Percentiles rank a stretch among this genome's conserved stretches.
These are phyloP conservation scores for Phytomonas francai DNA, from an alignment of 208 protist species.

Conservation along the genomic window DNA sequence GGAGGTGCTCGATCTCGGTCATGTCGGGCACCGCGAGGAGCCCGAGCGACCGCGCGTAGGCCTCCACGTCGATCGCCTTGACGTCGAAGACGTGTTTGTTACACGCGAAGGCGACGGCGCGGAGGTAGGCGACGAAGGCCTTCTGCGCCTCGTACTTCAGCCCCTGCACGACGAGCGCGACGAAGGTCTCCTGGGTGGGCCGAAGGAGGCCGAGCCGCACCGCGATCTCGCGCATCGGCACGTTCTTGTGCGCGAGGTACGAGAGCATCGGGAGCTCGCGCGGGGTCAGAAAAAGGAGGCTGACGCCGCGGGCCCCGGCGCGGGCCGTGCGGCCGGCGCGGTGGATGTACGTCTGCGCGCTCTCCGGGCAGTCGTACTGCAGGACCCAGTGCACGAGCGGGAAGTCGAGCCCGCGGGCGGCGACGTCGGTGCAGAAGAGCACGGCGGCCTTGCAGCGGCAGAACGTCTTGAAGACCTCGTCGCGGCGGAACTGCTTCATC, in stretches of 20 bases:
- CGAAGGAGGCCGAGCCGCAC: conserved; percentile 71
- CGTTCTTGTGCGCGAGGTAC: conserved; percentile 76
- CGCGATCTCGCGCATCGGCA: conserved; percentile 77
- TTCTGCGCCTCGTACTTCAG: conserved; percentile 98
- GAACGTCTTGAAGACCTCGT: conserved; percentile 89
- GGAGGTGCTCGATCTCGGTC: conserved; percentile 74
- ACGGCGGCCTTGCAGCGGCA: conserved; percentile 84
- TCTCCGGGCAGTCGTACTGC: conserved; percentile 98
- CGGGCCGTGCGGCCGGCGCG: conserved; percentile 96
- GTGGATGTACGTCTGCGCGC: conserved; percentile 98
- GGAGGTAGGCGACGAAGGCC: conserved; percentile 96
- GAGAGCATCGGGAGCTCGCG: conserved; percentile 92
- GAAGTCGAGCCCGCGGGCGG: conserved; percentile 97
- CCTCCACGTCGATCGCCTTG: conserved; percentile 73
- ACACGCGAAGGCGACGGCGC: conserved; percentile 90
- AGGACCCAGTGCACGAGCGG: conserved; percentile 97
- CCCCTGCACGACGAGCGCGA: conserved; percentile 88
- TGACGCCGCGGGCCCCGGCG: conserved; percentile 89
- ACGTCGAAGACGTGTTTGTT: conserved; percentile 97
- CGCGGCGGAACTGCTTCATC: conserved; percentile 90
- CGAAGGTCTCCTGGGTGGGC: conserved; percentile 83
- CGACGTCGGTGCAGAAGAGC: conserved; percentile 98
- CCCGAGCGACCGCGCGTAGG: conserved; percentile 91
- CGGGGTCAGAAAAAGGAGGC: conserved; percentile 96
- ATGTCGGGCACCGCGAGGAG: conserved; percentile 91